A percentile compares a stretch with the other conserved stretches of the same genome.
phyloP scores from a whole-genome alignment of 306 rosid species.

The Dryas alaskensis region DNA sequence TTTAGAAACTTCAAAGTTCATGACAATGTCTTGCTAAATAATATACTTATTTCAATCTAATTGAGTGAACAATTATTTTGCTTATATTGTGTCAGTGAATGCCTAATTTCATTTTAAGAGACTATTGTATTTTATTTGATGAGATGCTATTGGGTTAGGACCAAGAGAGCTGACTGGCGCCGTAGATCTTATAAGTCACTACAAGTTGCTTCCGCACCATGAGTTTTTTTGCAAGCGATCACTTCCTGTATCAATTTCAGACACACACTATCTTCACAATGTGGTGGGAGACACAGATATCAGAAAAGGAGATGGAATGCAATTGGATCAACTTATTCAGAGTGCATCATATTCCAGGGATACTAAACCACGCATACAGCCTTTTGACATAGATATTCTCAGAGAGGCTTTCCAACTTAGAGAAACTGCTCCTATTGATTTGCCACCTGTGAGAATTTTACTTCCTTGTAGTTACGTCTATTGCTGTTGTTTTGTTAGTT shows the following conservation, averaged over 20 bases:
- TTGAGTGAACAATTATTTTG: background rate
- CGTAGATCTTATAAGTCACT: conserved; percentile 85
- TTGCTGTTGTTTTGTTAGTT: conserved; percentile 5
- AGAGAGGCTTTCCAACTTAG: conserved; percentile 82
- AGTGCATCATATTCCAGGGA: conserved; percentile 61
- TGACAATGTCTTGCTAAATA: background rate
- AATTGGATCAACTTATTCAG: conserved; percentile 90
- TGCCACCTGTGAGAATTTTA: conserved; percentile 68
- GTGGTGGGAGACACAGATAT: conserved; percentile 93
- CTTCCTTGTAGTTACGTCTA: conserved; percentile 19
- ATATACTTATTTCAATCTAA: background rate
- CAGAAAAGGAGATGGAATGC: conserved; percentile 98
- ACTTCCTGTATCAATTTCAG: conserved; percentile 81
- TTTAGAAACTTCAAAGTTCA: background rate
- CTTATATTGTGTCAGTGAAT: background rate
- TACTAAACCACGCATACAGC: conserved; percentile 65
- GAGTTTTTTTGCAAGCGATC: conserved; percentile 94
- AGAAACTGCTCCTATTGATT: conserved; percentile 77
- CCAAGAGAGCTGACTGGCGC: conserved; percentile 96
- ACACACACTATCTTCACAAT: conserved; percentile 82
- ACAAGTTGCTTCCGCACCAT: conserved; percentile 77
- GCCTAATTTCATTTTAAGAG: background rate
- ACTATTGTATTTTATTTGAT: conserved; percentile 6
- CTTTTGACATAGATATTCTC: conserved; percentile 77
- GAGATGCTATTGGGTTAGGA: conserved; percentile 49